Evolutionary conservation across 345 rosid species (phyloP), one percentile per base, ranked within the genome.

Genomic region (Nephelium lappaceum): DNA sequence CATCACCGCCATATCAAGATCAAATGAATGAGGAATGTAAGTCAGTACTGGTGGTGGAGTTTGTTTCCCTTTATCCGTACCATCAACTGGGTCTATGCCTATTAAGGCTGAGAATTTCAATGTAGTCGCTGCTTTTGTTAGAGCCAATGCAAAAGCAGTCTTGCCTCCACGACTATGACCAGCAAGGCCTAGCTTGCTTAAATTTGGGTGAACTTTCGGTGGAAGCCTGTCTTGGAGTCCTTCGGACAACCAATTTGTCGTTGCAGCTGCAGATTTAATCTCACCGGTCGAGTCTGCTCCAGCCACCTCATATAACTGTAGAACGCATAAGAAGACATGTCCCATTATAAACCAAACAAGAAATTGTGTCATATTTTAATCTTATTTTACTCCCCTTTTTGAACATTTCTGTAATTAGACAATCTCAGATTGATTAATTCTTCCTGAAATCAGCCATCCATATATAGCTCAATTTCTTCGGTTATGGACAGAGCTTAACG

Each of bases 111-210:
- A 85, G 77, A 91, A 89, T 53, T 83, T 90, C 41, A 91, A 21
- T 2, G 76, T 9, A 21, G 75, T 11, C 18, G 91, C 81, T 12
- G 64, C 70, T 75, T 89, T 91, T 63, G 64, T 57, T 2, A 95
- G 77, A 60, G 99, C 95, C 0, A 88, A 78, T 0, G 89, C 97
- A 41, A 92, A 95, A 3, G 98, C 98, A 7, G 91, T 79, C 80
- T 93, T 95, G 80, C 99, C 97, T 0, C 99, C 98, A 0, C 97
- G 90, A 80, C 97, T 92, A 78, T 95, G 99, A 74, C 98, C 98
- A 1, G 97, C 88, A 11, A 92, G 90, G 66, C 77, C 90, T 19
- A 90, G 83, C 77, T 91, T 95, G 75, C 76, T 71, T 39, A 92
- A 81, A 74, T 90, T 88, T 75, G 94, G 92, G n/a, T 31, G 77